A percentile compares a stretch with the other conserved stretches of the same genome.
These are phyloP conservation scores for Nakazawaea holstii DNA, from an alignment of 805 yeast genomes.

Conservation along the genomic window DNA sequence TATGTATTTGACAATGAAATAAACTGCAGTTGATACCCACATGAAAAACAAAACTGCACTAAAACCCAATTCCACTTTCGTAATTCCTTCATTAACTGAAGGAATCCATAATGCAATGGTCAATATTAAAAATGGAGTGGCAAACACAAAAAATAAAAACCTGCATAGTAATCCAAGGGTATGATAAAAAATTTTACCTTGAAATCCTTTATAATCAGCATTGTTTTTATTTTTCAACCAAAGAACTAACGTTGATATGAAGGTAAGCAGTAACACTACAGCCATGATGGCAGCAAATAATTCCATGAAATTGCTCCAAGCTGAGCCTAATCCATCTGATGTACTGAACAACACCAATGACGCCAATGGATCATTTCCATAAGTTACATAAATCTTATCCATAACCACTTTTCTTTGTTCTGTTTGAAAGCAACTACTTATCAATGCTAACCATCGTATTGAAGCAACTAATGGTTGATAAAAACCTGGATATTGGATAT, in stretches of 20 bases:
- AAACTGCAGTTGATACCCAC: slow-evolving; percentile 27
- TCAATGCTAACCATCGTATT: slow-evolving; percentile 52
- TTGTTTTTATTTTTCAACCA: slow-evolving; percentile 10
- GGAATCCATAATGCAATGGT: slow-evolving; percentile 22
- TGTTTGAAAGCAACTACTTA: slow-evolving; percentile 19
- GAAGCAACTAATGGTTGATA: slow-evolving; percentile 49
- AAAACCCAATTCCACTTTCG: slow-evolving; percentile 21
- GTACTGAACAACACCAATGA: slow-evolving; percentile 28
- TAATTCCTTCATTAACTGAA: background rate
- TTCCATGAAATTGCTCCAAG: slow-evolving; percentile 41
- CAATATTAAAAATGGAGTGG: slow-evolving; percentile 38
- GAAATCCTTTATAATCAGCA: slow-evolving; percentile 12
- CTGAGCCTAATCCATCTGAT: slow-evolving; percentile 17
- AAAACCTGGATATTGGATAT: slow-evolving; percentile 56
- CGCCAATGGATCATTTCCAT: slow-evolving; percentile 36
- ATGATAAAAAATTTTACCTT: slow-evolving; percentile 19
- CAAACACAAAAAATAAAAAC: slow-evolving; percentile 29
- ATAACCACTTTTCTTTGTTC: background rate
- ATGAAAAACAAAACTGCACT: slow-evolving; percentile 28
- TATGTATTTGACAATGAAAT: slow-evolving; percentile 29
- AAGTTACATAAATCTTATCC: slow-evolving; percentile 15
- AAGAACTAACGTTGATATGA: slow-evolving; percentile 5
- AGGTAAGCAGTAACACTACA: slow-evolving; percentile 16
- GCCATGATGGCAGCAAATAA: slow-evolving; percentile 24
- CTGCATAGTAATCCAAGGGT: slow-evolving; percentile 29